Conservation (phyloP, 495 filamentous ascomycete species). For the Bombardia bombarda region DNA sequence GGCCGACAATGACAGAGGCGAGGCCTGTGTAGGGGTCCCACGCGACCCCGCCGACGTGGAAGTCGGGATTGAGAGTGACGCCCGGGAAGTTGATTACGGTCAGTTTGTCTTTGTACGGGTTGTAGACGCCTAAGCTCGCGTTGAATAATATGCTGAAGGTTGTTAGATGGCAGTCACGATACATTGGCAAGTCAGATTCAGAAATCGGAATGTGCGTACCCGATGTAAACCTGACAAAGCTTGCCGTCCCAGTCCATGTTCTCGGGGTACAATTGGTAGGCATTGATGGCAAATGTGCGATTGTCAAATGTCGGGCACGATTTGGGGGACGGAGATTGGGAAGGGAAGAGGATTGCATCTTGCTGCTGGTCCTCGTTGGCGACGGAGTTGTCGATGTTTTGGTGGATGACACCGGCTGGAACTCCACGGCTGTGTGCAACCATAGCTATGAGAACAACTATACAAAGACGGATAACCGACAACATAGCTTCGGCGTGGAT, state of each 20-base stretch:
- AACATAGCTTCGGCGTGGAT: no score
- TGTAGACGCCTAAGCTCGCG: slow-evolving; percentile 20
- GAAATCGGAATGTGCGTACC: slow-evolving; percentile 5
- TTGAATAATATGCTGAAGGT: slow-evolving; percentile 11
- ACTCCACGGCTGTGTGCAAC: no score
- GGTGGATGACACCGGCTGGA: no score
- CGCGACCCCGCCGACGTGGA: slow-evolving; percentile 24
- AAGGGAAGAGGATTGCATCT: no score
- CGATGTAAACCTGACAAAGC: slow-evolving; percentile 21
- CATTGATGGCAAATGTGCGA: slow-evolving; percentile 20
- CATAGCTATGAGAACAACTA: no score
- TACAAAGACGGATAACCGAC: no score
- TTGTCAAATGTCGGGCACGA: slow-evolving; percentile 23
- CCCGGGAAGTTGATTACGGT: slow-evolving; percentile 19
- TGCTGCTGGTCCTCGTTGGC: no score
- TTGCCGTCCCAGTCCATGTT: slow-evolving; percentile 27
- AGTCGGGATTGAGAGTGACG: slow-evolving; percentile 17
- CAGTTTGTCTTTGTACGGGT: slow-evolving; percentile 21
- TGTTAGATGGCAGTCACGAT: background rate
- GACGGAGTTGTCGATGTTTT: no score
- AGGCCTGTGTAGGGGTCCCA: slow-evolving; percentile 21
- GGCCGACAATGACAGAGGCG: slow-evolving; percentile 18
- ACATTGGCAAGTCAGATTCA: background rate
- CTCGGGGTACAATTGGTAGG: slow-evolving; percentile 29
- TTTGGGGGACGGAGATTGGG: no score